Evolutionary conservation across 306 rosid genomes (phyloP).

Genomic region (Vigna hirtella): DNA sequence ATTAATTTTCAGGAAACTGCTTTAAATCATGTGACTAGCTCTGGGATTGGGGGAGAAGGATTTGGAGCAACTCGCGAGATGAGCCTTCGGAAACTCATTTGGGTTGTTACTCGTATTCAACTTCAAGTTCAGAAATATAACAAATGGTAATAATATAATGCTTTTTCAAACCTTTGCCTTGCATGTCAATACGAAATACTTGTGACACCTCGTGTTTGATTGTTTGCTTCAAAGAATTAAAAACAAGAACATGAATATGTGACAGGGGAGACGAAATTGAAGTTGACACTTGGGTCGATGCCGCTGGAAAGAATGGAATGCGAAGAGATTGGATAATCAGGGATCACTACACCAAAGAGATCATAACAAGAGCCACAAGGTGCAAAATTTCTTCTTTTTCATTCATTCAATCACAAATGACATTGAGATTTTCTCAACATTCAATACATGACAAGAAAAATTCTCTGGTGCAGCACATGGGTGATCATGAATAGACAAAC

Average conservation of each 20-base stretch:
- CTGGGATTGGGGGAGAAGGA: constrained; percentile 85
- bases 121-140: constrained; percentile 91
- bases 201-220: neutral
- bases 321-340: constrained; percentile 94
- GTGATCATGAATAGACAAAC: constrained; percentile 95
- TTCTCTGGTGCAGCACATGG: constrained; percentile 72
- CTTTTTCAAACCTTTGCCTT: neutral
- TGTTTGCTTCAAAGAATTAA: neutral
- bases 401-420: neutral
- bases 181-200: neutral
- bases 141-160: constrained; percentile 59
- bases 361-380: constrained; percentile 91
- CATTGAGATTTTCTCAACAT: neutral
- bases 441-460: neutral
- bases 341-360: constrained; percentile 70
- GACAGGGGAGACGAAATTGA: constrained; percentile 94
- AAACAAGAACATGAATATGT: constrained; percentile 11
- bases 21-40: constrained; percentile 79
- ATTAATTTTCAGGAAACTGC: constrained; percentile 74
- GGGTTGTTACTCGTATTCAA: constrained; percentile 91
- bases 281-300: constrained; percentile 96
- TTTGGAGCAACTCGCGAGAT: constrained; percentile 90
- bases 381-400: constrained; percentile 25
- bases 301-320: constrained; percentile 93
- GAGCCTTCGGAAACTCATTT: constrained; percentile 85